phyloP scores from a whole-genome alignment of 75 land plant genomes.

The Isoetes taiwanensis region DNA sequence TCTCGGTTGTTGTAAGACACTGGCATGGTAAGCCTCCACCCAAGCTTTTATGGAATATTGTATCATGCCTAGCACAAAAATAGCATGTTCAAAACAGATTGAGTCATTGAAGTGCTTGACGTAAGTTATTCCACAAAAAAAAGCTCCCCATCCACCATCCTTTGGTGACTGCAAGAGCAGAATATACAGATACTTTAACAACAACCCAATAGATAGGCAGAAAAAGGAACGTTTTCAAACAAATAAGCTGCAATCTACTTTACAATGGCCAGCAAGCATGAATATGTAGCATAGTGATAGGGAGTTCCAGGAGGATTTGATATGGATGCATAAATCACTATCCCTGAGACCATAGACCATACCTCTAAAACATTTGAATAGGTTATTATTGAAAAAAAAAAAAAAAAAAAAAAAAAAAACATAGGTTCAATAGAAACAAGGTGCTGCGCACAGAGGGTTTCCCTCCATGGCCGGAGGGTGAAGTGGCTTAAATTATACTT shows the following conservation, averaged over 20 bases:
- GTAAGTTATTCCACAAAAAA: constrained; percentile 58
- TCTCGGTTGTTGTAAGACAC: constrained; percentile 37
- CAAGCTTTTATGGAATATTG: constrained; percentile 68
- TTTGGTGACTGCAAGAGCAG: constrained; percentile 45
- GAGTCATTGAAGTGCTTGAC: constrained; percentile 65
- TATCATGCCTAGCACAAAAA: constrained; percentile 79
- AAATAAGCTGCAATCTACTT: constrained; percentile 30
- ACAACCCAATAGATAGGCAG: too few species aligned
- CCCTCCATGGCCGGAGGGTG: too few species aligned
- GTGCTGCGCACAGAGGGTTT: too few species aligned
- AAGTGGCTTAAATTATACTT: too few species aligned
- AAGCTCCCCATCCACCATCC: constrained; percentile 87
- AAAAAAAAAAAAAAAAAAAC: too few species aligned
- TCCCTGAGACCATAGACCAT: too few species aligned
- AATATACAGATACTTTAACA: not conserved
- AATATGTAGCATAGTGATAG: too few species aligned
- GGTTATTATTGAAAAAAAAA: too few species aligned
- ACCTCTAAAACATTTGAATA: too few species aligned
- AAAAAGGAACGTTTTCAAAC: not conserved
- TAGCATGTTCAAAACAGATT: constrained; percentile 74
- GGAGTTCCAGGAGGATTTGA: too few species aligned
- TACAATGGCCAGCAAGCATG: constrained; percentile 90
- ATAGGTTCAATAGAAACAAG: too few species aligned
- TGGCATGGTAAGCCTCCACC: constrained; percentile 36
- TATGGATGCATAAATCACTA: too few species aligned